These are phyloP conservation scores for Corchorus capsularis DNA, from an alignment of 345 rosid species.

Conservation along the genomic window DNA sequence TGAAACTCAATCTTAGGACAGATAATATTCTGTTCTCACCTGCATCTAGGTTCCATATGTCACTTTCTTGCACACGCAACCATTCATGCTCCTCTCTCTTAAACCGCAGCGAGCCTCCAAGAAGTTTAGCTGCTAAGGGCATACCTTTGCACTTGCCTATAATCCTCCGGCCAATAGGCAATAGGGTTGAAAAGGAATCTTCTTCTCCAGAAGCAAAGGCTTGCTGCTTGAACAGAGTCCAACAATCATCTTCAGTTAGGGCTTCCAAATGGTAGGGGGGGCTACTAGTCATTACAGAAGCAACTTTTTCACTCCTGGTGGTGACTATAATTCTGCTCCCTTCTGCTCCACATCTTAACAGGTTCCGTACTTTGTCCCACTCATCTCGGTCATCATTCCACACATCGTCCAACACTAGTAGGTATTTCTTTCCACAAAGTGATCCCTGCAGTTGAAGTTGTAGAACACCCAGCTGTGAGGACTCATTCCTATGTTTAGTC, in stretches of 20 bases:
- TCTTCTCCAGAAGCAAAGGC: conserved; percentile 19
- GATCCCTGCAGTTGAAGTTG: conserved; percentile 17
- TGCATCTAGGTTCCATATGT: conserved; percentile 3
- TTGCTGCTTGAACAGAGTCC: conserved; percentile 27
- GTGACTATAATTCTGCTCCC: conserved; percentile 30
- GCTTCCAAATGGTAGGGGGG: conserved; percentile 4
- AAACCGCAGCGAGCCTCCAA: conserved; percentile 17
- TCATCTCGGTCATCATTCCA: conserved; percentile 27
- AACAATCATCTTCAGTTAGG: conserved; percentile 29
- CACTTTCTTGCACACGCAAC: conserved; percentile 6
- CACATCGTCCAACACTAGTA: conserved; percentile 32
- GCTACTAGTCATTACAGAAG: conserved; percentile 2
- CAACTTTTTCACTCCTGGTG: conserved; percentile 21
- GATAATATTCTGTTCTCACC: conserved; percentile 10
- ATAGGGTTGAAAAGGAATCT: background rate
- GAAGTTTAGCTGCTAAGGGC: conserved; percentile 21
- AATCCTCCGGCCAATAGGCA: conserved; percentile 24
- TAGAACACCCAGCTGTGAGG: conserved; percentile 21
- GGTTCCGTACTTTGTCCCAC: conserved; percentile 24
- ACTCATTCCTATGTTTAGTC: background rate
- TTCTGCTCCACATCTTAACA: conserved; percentile 19
- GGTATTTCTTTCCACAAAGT: conserved; percentile 17
- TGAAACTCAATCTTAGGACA: conserved; percentile 17
- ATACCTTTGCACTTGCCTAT: conserved; percentile 29
- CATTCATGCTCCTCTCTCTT: conserved; percentile 11